phyloP scores from a whole-genome alignment of 345 rosid species.

The Punica granatum region DNA sequence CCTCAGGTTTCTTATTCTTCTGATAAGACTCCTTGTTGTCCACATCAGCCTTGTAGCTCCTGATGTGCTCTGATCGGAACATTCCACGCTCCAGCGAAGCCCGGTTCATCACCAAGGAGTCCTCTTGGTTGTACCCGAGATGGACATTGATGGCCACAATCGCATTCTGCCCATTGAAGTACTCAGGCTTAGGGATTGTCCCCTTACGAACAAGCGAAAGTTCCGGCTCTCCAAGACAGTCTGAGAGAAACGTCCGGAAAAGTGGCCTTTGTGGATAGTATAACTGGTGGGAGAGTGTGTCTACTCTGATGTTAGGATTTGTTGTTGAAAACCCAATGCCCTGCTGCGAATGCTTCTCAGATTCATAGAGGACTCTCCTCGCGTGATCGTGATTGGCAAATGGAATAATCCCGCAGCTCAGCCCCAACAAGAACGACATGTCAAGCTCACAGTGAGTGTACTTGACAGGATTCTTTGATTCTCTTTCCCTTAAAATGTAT shows the following conservation, averaged over 20 bases:
- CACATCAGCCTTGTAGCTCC: constrained; percentile 90
- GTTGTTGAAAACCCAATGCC: constrained; percentile 88
- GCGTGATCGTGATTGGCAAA: constrained; percentile 91
- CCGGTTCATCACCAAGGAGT: constrained; percentile 82
- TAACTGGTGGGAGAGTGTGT: constrained; percentile 67
- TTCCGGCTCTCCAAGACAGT: constrained; percentile 54
- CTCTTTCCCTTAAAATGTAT: constrained; percentile 35
- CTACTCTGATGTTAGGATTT: constrained; percentile 74
- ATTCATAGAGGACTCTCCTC: constrained; percentile 77
- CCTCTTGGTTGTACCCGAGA: constrained; percentile 92
- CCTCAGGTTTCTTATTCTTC: constrained; percentile 53
- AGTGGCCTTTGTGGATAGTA: constrained; percentile 87
- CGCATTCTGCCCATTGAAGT: constrained; percentile 86
- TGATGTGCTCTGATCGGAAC: constrained; percentile 79
- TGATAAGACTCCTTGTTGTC: constrained; percentile 59
- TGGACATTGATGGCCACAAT: constrained; percentile 93
- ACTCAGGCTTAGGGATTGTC: constrained; percentile 42
- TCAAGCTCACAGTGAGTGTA: constrained; percentile 83
- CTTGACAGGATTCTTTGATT: constrained; percentile 24
- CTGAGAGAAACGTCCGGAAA: constrained; percentile 66
- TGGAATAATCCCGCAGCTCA: constrained; percentile 83
- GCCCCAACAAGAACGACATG: constrained; percentile 68
- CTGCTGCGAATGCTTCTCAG: constrained; percentile 86
- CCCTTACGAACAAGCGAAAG: constrained; percentile 25
- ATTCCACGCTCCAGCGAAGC: constrained; percentile 89